These are phyloP conservation scores for Kwoniella bestiolae DNA, from an alignment of 768 basidiomycete species.

Conservation along the genomic window DNA sequence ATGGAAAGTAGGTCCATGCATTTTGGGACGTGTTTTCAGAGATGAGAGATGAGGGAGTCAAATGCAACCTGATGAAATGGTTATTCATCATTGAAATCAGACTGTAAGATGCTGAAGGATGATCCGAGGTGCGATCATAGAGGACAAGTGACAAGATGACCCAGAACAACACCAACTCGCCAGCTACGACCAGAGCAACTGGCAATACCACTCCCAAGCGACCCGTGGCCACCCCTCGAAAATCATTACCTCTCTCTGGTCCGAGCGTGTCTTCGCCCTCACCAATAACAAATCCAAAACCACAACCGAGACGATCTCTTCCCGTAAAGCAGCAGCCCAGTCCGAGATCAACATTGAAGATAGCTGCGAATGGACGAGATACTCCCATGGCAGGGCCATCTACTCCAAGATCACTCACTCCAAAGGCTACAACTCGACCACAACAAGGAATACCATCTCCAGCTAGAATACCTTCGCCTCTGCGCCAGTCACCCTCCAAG, in stretches of 20 bases:
- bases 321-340: not conserved
- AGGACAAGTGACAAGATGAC: not conserved
- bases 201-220: not conserved
- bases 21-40: conserved; percentile 2
- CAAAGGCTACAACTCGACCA: not conserved
- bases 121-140: not conserved
- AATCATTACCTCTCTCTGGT: not conserved
- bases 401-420: conserved; percentile 2
- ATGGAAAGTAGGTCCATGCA: conserved; percentile 3
- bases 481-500: not conserved
- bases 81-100: too few species aligned
- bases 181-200: not conserved
- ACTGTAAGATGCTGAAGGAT: too few species aligned
- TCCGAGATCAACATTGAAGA: not conserved
- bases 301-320: not conserved
- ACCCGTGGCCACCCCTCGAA: conserved; percentile 6
- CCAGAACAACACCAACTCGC: not conserved
- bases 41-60: too few species aligned
- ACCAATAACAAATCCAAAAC: not conserved
- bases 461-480: not conserved
- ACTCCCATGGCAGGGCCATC: conserved; percentile 9
- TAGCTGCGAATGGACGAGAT: not conserved
- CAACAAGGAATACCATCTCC: not conserved
- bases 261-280: not conserved
- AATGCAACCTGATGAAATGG: too few species aligned